phyloP scores from a whole-genome alignment of 2,329 filamentous ascomycete genomes.

The Claviceps digitariae region DNA sequence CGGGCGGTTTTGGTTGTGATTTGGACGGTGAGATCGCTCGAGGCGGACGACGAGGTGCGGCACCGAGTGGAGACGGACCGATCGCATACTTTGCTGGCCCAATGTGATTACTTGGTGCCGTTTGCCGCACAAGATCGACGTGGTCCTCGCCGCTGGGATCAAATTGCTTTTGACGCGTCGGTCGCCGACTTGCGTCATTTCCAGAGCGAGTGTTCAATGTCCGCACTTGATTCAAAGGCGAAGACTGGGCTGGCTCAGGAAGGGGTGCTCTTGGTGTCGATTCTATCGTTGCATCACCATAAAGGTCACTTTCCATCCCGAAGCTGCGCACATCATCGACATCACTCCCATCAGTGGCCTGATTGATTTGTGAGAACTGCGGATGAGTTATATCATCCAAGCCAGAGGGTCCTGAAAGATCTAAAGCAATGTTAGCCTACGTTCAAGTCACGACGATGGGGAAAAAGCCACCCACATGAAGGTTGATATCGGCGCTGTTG shows the following conservation, averaged over 20 bases:
- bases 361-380: background rate
- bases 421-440: background rate
- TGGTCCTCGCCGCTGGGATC: background rate
- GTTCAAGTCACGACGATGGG: background rate
- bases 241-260: background rate
- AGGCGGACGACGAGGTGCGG: slow-evolving; percentile 3
- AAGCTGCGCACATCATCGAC: slow-evolving; percentile 22
- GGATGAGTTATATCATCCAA: background rate
- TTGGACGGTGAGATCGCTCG: background rate
- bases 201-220: background rate
- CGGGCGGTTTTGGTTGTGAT: background rate
- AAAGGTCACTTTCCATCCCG: slow-evolving; percentile 22
- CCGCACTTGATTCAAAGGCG: background rate
- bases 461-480: slow-evolving; percentile 2
- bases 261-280: slow-evolving; percentile 12
- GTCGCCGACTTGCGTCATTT: background rate
- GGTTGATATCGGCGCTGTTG: background rate
- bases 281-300: slow-evolving; percentile 23
- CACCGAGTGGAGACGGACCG: slow-evolving; percentile 3
- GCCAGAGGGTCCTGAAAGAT: slow-evolving; percentile 3
- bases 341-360: slow-evolving; percentile 12
- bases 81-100: background rate
- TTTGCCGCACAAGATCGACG: slow-evolving; percentile 1
- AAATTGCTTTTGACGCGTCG: background rate
- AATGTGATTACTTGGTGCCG: background rate